Conservation (phyloP, 2,329 filamentous ascomycete species). For the Thermothelomyces thermophilus region DNA sequence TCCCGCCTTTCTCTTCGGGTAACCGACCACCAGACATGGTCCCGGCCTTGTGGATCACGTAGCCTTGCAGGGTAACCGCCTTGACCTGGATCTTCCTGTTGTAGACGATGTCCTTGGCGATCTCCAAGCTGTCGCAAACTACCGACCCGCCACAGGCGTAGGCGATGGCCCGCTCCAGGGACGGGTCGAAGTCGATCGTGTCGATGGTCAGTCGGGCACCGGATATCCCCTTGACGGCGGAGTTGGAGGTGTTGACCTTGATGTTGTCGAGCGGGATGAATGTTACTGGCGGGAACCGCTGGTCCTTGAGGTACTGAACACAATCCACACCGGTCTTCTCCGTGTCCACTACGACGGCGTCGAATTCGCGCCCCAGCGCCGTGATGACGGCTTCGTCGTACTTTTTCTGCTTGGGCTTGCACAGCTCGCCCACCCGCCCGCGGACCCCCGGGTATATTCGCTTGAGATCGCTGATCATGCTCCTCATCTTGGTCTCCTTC, state of each 20-base stretch:
- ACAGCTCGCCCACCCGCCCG: slow-evolving; percentile 83
- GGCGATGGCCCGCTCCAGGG: slow-evolving; percentile 83
- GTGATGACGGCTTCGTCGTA: slow-evolving; percentile 90
- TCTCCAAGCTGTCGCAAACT: slow-evolving; percentile 79
- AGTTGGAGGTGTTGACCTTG: slow-evolving; percentile 85
- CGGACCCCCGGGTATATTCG: slow-evolving; percentile 88
- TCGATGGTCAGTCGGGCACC: slow-evolving; percentile 88
- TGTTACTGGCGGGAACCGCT: slow-evolving; percentile 78
- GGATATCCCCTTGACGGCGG: slow-evolving; percentile 81
- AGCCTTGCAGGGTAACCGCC: slow-evolving; percentile 90
- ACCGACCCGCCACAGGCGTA: slow-evolving; percentile 94
- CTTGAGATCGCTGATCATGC: slow-evolving; percentile 79
- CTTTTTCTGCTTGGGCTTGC: slow-evolving; percentile 95
- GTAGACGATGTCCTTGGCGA: slow-evolving; percentile 87
- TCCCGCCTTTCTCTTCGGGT: slow-evolving; percentile 64
- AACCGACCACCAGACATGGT: slow-evolving; percentile 93
- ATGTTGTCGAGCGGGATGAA: slow-evolving; percentile 98
- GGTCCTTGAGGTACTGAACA: slow-evolving; percentile 88
- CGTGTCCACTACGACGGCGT: slow-evolving; percentile 89
- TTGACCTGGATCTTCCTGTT: slow-evolving; percentile 81
- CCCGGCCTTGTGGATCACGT: slow-evolving; percentile 91
- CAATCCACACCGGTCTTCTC: slow-evolving; percentile 93
- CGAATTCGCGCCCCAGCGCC: slow-evolving; percentile 86
- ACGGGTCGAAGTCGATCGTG: slow-evolving; percentile 86
- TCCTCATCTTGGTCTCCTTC: slow-evolving; percentile 70